These are phyloP conservation scores for Trichoderma guizhouense DNA, from an alignment of 2,329 filamentous ascomycete genomes.

Conservation along the genomic window DNA sequence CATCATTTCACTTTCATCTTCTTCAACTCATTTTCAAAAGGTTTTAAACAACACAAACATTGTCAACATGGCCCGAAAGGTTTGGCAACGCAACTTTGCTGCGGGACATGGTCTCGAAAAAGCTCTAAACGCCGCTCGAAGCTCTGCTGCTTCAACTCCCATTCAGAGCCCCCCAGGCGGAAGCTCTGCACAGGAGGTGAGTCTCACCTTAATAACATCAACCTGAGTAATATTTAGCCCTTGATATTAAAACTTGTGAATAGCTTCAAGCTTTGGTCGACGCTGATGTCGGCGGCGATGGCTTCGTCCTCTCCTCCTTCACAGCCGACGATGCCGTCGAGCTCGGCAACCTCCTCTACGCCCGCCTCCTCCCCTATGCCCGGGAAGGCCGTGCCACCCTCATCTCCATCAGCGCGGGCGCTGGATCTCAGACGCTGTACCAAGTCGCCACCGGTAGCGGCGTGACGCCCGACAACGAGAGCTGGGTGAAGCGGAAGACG, in stretches of 20 bases:
- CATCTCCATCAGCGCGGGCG: slow-evolving; percentile 62
- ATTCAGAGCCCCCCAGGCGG: slow-evolving; percentile 19
- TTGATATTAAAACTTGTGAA: neutral
- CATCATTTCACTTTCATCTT: neutral
- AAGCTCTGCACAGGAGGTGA: slow-evolving; percentile 16
- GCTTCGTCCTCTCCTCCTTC: slow-evolving; percentile 51
- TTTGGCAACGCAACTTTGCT: slow-evolving; percentile 28
- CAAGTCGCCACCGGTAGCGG: slow-evolving; percentile 66
- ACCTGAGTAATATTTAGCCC: fast-evolving
- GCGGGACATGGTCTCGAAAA: slow-evolving; percentile 28
- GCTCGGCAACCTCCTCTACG: slow-evolving; percentile 62
- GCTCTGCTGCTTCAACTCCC: slow-evolving; percentile 11
- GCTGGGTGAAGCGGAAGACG: slow-evolving; percentile 68
- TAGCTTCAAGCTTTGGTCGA: slow-evolving; percentile 28
- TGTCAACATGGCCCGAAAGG: slow-evolving; percentile 34
- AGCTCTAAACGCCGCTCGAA: slow-evolving; percentile 25
- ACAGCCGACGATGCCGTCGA: slow-evolving; percentile 62
- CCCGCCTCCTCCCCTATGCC: slow-evolving; percentile 53
- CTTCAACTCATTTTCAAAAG: neutral
- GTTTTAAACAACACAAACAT: neutral
- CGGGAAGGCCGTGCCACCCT: slow-evolving; percentile 43
- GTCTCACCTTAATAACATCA: neutral
- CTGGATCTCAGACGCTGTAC: slow-evolving; percentile 61
- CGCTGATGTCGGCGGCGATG: slow-evolving; percentile 37
- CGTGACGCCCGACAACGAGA: slow-evolving; percentile 67